Percentiles rank a stretch among this genome's conserved stretches.
Conservation (phyloP, 176 grass and related monocot genomes). For the Triticum turgidum region DNA sequence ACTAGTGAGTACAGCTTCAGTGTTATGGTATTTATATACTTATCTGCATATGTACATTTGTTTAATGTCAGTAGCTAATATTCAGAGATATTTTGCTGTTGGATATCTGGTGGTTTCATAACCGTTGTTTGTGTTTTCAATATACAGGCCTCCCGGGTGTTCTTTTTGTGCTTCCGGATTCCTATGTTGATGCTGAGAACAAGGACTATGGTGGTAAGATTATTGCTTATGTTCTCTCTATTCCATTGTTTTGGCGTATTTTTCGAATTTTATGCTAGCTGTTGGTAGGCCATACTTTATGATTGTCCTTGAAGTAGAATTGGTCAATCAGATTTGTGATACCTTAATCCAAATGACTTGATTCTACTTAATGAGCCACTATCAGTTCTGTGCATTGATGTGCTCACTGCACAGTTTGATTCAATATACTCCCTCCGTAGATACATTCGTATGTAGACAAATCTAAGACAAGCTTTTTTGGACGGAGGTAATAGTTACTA, state of each 20-base stretch:
- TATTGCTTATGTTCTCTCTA: not conserved
- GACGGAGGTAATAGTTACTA: no score
- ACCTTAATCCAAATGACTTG: not conserved
- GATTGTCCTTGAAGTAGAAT: not conserved
- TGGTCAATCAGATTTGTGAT: not conserved
- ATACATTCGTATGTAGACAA: no score
- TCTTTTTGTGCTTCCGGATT: constrained; percentile 98
- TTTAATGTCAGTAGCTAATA: not conserved
- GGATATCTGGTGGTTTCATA: not conserved
- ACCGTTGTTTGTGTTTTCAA: constrained; percentile 17
- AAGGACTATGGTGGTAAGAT: constrained; percentile 93
- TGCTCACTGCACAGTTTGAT: not conserved
- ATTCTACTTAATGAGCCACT: not conserved
- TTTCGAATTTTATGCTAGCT: not conserved
- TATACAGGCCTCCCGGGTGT: constrained; percentile 75
- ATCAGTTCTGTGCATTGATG: not conserved
- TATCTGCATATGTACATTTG: constrained; percentile 5
- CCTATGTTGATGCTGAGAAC: constrained; percentile 96
- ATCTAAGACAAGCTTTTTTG: no score
- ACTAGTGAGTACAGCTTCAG: not conserved
- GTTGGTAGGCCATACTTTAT: not conserved
- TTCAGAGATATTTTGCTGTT: not conserved
- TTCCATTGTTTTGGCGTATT: not conserved
- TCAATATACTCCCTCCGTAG: not conserved
- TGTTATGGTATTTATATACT: not conserved